Conservation (phyloP, 2,329 filamentous ascomycete species). For the Fusarium sp. region DNA sequence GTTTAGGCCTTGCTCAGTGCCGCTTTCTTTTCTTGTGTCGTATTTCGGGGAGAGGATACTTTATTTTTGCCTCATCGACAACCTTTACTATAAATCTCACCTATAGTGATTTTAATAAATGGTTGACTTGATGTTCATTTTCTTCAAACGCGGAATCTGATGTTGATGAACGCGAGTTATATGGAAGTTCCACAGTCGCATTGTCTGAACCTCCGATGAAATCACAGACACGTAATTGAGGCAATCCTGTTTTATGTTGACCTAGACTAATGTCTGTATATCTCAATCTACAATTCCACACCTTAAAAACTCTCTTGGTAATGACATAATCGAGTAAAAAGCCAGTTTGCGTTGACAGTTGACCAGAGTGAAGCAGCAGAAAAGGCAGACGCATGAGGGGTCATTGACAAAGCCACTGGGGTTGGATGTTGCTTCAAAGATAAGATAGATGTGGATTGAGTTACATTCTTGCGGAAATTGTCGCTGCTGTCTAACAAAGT, state of each 20-base stretch:
- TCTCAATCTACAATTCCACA: neutral
- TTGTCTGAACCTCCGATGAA: neutral
- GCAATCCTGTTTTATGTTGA: neutral
- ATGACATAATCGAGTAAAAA: neutral
- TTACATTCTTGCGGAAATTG: too few species aligned
- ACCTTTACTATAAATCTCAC: neutral
- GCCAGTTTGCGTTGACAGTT: neutral
- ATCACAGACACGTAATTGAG: neutral
- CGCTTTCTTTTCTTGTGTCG: too few species aligned
- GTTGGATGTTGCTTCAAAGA: slow-evolving; percentile 56
- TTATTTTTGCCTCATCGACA: too few species aligned
- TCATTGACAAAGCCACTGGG: slow-evolving; percentile 83
- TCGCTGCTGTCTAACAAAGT: too few species aligned
- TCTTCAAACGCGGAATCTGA: neutral
- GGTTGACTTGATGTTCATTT: rapidly evolving
- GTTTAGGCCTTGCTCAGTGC: neutral
- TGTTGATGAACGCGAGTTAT: neutral
- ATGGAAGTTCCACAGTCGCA: neutral
- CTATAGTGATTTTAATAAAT: neutral
- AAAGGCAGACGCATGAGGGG: slow-evolving; percentile 79
- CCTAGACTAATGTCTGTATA: neutral
- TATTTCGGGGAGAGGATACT: neutral
- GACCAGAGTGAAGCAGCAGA: neutral
- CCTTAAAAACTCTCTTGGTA: neutral
- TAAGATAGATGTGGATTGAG: too few species aligned